Percentiles rank a stretch among this genome's conserved stretches.
These are phyloP conservation scores for Kluyveromyces lactis DNA, from an alignment of 805 yeast species.

Conservation along the genomic window DNA sequence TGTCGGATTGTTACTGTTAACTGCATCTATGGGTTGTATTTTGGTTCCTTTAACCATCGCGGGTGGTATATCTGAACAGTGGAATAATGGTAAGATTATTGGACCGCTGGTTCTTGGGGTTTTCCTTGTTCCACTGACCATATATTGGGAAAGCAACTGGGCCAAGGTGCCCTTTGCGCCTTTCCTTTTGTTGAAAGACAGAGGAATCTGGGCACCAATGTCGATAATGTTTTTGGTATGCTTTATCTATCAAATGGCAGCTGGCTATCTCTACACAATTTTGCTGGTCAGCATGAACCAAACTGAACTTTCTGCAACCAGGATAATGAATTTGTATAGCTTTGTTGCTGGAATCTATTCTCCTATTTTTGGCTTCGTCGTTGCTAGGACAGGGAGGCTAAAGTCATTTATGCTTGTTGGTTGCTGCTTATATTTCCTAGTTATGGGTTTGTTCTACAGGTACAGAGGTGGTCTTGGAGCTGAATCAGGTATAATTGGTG, in stretches of 20 bases:
- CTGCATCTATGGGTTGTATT: slow-evolving; percentile 45
- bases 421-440: slow-evolving; percentile 45
- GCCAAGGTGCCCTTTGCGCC: slow-evolving; percentile 49
- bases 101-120: slow-evolving; percentile 51
- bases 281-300: slow-evolving; percentile 46
- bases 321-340: slow-evolving; percentile 53
- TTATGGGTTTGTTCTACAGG: slow-evolving; percentile 51
- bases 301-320: slow-evolving; percentile 43
- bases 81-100: slow-evolving; percentile 47
- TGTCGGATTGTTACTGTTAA: slow-evolving; percentile 43
- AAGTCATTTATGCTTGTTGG: slow-evolving; percentile 58
- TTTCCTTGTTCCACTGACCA: slow-evolving; percentile 40
- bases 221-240: slow-evolving; percentile 43
- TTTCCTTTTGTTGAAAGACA: slow-evolving; percentile 39
- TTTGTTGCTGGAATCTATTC: slow-evolving; percentile 60
- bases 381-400: slow-evolving; percentile 40
- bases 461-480: slow-evolving; percentile 46
- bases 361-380: slow-evolving; percentile 45
- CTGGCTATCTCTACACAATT: slow-evolving; percentile 50
- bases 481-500: slow-evolving; percentile 55
- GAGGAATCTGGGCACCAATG: slow-evolving; percentile 54
- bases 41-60: slow-evolving; percentile 58
- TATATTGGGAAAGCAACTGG: slow-evolving; percentile 44
- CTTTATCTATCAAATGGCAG: slow-evolving; percentile 51
- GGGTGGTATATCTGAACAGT: slow-evolving; percentile 40